Base-by-base conservation (phyloP, 1,284 basidiomycete species). In the Trametes hirsuta region DNA sequence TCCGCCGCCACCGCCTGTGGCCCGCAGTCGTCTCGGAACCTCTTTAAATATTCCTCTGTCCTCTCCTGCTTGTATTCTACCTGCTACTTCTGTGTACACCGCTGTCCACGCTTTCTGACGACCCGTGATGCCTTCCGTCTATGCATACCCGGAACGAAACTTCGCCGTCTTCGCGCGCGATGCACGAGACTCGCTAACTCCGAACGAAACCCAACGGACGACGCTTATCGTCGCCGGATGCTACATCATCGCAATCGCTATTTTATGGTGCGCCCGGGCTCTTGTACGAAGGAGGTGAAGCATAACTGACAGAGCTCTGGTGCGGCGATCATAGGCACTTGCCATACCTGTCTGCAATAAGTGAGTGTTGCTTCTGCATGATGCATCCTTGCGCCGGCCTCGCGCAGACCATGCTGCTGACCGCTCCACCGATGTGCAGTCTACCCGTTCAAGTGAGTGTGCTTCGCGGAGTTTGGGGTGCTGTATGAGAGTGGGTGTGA, bases 361-460 rank as follows among this genome's bases (percentile, higher is more conserved):
- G 90, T 91, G 68, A 80, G 88, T 83, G 40, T 6, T 41, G 30
- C 45, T 40, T n/a, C 30, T 14, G 11, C 47, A 41, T 30, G 50
- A 50, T n/a, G 51, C 42, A 22, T 49, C 9, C 40, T 53, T 56
- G 34, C 50, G 39, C 47, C 8, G 30, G 48, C 36, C 45, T 64
- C 41, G 44, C 53, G 48, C 34, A 25, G 9, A 35, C 39, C 53
- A 22, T 58, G 45, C 48, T 8, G 3, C 39, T 50, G n/a, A n/a
- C 15, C 22, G 35, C 6, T 37, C 3, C 9, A 14, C 10, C 6
- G 14, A 9, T 46, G 30, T 15, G 44, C 64, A 93, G 91, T 96
- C 68, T 97, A 95, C 74, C 94, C 94, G 1, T 97, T 96, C 85
- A 95, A 95, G 88, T 92, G 79, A 74, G 86, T 79, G 18, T 46